A percentile compares a stretch with the other conserved stretches of the same genome.
Evolutionary conservation across 106 monocot genomes (phyloP).

Genomic region (Apostasia shenzhenica): DNA sequence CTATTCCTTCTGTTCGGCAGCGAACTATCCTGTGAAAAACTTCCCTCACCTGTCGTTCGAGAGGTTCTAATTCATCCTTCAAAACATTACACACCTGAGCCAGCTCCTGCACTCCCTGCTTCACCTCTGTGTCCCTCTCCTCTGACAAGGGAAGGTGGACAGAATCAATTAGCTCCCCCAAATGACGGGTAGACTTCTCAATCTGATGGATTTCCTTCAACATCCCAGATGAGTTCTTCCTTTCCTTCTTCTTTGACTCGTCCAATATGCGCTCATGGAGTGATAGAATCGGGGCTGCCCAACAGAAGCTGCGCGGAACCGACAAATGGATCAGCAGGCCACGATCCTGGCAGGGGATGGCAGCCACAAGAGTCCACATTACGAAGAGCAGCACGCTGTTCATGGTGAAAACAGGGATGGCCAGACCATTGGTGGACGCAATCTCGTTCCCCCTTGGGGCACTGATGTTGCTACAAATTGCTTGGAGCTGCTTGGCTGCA

Average conservation of each 20-base stretch:
- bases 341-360: slow-evolving; percentile 56
- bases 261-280: slow-evolving; percentile 51
- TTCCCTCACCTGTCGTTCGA: too few species aligned
- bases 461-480: slow-evolving; percentile 33
- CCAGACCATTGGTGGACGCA: slow-evolving; percentile 25
- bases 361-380: slow-evolving; percentile 46
- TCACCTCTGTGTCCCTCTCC: too few species aligned
- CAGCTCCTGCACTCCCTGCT: too few species aligned
- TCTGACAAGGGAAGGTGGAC: background rate
- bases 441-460: slow-evolving; percentile 34
- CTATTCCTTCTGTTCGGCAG: too few species aligned
- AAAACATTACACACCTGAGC: too few species aligned
- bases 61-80: too few species aligned
- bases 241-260: slow-evolving; percentile 66
- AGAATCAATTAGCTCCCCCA: slow-evolving; percentile 28
- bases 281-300: slow-evolving; percentile 30
- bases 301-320: slow-evolving; percentile 35
- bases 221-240: slow-evolving; percentile 41
- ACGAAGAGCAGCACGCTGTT: slow-evolving; percentile 31
- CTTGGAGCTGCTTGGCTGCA: slow-evolving; percentile 43
- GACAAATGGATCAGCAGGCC: slow-evolving; percentile 37
- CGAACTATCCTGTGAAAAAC: too few species aligned
- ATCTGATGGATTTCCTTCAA: slow-evolving; percentile 53
- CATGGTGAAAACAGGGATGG: slow-evolving; percentile 40
- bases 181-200: slow-evolving; percentile 31